A percentile compares a stretch with the other conserved stretches of the same genome.
phyloP scores from a whole-genome alignment of 148 eudicot species.

The Rheum nobile region DNA sequence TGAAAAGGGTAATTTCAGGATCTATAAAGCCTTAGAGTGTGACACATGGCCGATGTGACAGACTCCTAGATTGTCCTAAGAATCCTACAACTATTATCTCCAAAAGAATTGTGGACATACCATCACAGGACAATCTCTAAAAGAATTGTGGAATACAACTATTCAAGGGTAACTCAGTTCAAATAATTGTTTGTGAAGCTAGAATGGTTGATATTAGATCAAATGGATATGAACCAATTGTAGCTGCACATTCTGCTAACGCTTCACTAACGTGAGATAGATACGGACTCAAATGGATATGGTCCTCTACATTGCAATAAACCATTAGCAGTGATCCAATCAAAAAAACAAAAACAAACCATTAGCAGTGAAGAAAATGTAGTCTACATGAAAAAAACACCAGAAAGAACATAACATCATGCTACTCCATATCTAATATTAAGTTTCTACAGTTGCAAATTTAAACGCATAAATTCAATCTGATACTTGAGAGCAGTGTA shows the following conservation, averaged over 20 bases:
- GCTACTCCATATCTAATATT: not conserved
- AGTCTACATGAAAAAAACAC: too few species aligned
- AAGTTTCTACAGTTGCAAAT: not conserved
- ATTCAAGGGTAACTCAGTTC: not conserved
- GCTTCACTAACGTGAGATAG: slow-evolving; percentile 89
- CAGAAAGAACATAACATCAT: not conserved
- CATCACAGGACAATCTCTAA: too few species aligned
- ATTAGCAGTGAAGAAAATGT: not conserved
- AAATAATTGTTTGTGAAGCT: slow-evolving; percentile 50
- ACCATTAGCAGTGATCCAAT: slow-evolving; percentile 2
- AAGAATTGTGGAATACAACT: not conserved
- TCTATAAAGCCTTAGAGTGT: too few species aligned
- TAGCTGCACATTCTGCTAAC: slow-evolving; percentile 95
- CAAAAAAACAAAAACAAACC: not conserved
- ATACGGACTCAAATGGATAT: slow-evolving; percentile 76
- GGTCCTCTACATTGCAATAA: slow-evolving; percentile 56
- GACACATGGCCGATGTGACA: too few species aligned
- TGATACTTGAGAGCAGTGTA: too few species aligned
- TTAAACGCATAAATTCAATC: too few species aligned
- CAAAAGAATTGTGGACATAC: too few species aligned
- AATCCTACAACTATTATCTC: too few species aligned
- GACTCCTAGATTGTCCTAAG: too few species aligned
- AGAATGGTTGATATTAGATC: slow-evolving; percentile 90
- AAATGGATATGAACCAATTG: slow-evolving; percentile 91
- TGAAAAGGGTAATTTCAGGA: too few species aligned